Evolutionary conservation across 2,329 filamentous ascomycete genomes (phyloP).

Genomic region (Teratosphaeria gauchensis): DNA sequence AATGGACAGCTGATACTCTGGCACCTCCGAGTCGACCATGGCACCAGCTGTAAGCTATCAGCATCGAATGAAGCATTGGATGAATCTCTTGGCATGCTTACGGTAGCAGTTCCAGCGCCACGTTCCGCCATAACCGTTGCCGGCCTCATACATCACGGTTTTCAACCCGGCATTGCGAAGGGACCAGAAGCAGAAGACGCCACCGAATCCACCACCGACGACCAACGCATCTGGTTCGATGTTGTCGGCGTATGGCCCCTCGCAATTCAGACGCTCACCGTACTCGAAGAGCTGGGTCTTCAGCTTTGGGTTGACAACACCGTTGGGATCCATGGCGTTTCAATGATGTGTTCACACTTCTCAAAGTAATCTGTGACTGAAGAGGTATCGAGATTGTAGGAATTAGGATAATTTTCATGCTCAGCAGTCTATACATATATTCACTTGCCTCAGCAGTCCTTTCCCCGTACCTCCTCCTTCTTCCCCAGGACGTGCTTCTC

Average conservation of each 20-base stretch:
- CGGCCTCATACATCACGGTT: slow-evolving; percentile 19
- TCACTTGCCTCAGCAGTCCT: background rate
- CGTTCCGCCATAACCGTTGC: slow-evolving; percentile 18
- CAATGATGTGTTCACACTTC: background rate
- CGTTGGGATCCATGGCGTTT: background rate
- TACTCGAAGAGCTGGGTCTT: slow-evolving; percentile 11
- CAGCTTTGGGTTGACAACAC: slow-evolving; percentile 2
- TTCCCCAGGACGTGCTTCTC: background rate
- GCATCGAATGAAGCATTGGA: background rate
- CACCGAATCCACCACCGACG: slow-evolving; percentile 20
- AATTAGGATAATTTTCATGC: background rate
- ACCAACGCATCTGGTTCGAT: slow-evolving; percentile 43
- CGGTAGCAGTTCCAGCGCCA: slow-evolving; percentile 17
- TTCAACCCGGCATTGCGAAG: slow-evolving; percentile 14
- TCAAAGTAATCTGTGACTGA: too few relatives aligned
- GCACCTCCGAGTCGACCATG: slow-evolving; percentile 4
- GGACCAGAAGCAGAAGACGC: slow-evolving; percentile 12
- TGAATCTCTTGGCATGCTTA: background rate
- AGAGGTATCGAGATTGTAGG: background rate
- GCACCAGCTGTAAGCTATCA: slow-evolving; percentile 1
- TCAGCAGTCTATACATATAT: background rate
- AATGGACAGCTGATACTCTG: slow-evolving; percentile 6
- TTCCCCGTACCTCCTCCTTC: background rate
- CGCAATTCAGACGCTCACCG: slow-evolving; percentile 2
- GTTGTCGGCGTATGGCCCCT: slow-evolving; percentile 15